These are phyloP conservation scores for Yarrowia divulgata DNA, from an alignment of 805 yeast species.

Conservation along the genomic window DNA sequence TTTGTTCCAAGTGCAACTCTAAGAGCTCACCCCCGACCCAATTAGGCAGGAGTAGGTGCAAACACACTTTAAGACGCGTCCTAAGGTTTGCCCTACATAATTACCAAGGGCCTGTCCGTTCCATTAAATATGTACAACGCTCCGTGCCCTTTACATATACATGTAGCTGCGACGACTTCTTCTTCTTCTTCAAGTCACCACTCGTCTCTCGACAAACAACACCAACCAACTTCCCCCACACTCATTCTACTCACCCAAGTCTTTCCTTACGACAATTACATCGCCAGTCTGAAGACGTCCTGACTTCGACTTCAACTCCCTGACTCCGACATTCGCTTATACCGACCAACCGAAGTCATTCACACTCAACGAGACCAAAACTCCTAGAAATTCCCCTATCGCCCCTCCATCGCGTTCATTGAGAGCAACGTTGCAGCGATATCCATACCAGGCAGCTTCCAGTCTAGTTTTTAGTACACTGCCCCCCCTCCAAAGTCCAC, in stretches of 20 bases:
- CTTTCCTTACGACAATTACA: not conserved
- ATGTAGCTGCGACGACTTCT: slow-evolving; percentile 11
- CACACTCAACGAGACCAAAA: too few relatives aligned
- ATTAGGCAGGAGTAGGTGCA: slow-evolving; percentile 22
- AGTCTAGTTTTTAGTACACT: slow-evolving; percentile 8
- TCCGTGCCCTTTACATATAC: not conserved
- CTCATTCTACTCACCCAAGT: slow-evolving; percentile 28
- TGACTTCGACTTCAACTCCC: too few relatives aligned
- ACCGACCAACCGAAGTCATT: not conserved
- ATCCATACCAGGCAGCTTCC: slow-evolving; percentile 6
- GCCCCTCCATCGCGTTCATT: too few relatives aligned
- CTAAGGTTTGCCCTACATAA: slow-evolving; percentile 17
- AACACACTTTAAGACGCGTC: slow-evolving; percentile 21
- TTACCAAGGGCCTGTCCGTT: slow-evolving; percentile 19
- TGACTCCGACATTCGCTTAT: not conserved
- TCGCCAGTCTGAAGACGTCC: not conserved
- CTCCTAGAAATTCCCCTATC: too few relatives aligned
- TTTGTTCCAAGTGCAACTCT: not conserved
- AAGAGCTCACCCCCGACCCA: not conserved
- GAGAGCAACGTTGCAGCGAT: slow-evolving; percentile 9
- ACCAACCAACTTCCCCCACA: not conserved
- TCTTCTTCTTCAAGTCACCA: too few relatives aligned
- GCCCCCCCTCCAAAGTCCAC: slow-evolving; percentile 1
- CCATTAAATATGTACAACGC: not conserved
- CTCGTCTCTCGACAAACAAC: not conserved